A percentile compares a stretch with the other conserved stretches of the same genome.
phyloP scores from a whole-genome alignment of 2,329 filamentous ascomycete genomes.

The Colletotrichum sp. region DNA sequence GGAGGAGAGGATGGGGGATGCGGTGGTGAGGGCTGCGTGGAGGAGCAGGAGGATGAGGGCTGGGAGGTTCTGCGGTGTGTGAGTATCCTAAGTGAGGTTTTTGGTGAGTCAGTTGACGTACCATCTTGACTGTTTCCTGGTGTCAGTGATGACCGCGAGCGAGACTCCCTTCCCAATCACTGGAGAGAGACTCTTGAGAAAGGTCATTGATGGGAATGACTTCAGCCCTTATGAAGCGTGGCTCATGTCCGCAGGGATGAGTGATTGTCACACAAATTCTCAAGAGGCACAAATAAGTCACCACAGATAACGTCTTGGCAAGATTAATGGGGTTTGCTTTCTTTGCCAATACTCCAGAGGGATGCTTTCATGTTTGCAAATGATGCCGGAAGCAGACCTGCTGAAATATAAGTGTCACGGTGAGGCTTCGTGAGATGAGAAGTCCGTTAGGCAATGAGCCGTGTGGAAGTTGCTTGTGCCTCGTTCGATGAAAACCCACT shows the following conservation, averaged over 20 bases:
- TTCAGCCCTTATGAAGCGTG: background rate
- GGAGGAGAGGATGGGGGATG: background rate
- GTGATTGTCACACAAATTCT: background rate
- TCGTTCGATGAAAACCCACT: background rate
- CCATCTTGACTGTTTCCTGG: background rate
- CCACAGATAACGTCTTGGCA: background rate
- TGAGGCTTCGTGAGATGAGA: background rate
- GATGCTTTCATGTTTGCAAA: background rate
- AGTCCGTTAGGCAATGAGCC: too few species aligned
- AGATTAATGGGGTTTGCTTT: background rate
- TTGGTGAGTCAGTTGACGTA: background rate
- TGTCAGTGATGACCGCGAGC: background rate
- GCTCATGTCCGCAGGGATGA: background rate
- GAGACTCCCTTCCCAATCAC: background rate
- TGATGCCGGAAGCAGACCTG: background rate
- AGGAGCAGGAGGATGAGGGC: background rate
- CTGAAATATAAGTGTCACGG: background rate
- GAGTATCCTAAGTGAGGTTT: background rate
- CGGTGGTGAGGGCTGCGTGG: background rate
- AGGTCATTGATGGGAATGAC: background rate
- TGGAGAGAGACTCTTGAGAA: background rate
- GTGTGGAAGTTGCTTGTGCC: background rate
- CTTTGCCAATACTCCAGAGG: background rate
- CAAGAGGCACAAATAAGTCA: background rate
- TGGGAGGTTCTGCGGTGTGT: background rate